These are phyloP conservation scores for Pochonia chlamydosporia DNA, from an alignment of 2,329 filamentous ascomycete genomes.

Conservation along the genomic window DNA sequence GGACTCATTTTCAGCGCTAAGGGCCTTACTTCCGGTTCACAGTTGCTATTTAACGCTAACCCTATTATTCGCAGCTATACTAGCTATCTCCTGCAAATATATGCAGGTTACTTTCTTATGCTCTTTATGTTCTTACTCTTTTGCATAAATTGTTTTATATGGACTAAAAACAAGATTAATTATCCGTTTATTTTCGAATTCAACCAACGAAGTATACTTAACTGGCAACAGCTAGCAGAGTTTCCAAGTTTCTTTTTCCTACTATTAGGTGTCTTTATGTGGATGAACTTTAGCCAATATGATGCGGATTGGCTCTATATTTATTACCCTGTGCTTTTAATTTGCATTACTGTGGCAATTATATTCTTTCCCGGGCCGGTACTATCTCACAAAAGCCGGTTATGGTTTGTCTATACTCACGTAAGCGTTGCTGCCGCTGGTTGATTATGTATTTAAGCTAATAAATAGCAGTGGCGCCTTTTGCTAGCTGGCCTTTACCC, in stretches of 20 bases:
- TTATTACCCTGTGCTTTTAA: conserved; percentile 80
- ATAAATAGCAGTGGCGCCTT: conserved; percentile 64
- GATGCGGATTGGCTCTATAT: conserved; percentile 64
- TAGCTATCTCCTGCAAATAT: conserved; percentile 76
- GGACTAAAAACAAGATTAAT: conserved; percentile 82
- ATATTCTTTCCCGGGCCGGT: conserved; percentile 71
- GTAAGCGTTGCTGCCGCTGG: conserved; percentile 42
- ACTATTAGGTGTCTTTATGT: conserved; percentile 72
- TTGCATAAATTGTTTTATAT: conserved; percentile 76
- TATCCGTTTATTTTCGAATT: conserved; percentile 97
- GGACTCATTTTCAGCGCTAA: conserved; percentile 62
- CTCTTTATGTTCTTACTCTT: conserved; percentile 79
- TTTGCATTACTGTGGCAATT: conserved; percentile 60
- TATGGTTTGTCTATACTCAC: conserved; percentile 87
- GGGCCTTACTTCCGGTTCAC: conserved; percentile 54
- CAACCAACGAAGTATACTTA: conserved; percentile 75
- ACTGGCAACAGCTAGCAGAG: conserved; percentile 85
- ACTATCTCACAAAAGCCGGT: conserved; percentile 69
- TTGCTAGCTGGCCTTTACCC: conserved; percentile 81
- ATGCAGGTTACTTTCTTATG: conserved; percentile 85
- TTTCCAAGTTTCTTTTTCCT: conserved; percentile 82
- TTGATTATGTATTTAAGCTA: no score
- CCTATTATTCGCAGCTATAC: conserved; percentile 44
- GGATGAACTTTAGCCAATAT: conserved; percentile 77
- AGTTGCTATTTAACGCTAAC: conserved; percentile 49